Conservation (phyloP, 2,329 filamentous ascomycete species). For the Penicillium sp. region DNA sequence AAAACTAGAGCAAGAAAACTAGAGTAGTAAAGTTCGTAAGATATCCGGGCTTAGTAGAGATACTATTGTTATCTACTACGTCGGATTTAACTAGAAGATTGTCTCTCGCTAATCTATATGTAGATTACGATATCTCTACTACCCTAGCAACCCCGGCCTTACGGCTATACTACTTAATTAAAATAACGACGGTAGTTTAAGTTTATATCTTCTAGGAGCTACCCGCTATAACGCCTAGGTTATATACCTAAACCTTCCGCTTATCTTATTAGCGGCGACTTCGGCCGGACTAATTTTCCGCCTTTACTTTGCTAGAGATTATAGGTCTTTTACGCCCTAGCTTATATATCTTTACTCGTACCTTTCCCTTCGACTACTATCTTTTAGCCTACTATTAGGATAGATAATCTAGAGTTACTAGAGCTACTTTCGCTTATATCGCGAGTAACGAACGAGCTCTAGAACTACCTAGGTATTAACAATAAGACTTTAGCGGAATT, state of each 20-base stretch:
- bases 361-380: not conserved
- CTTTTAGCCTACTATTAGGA: conserved; percentile 35
- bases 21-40: too few relatives aligned
- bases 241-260: not conserved
- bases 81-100: too few relatives aligned
- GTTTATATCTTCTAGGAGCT: too few relatives aligned
- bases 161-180: too few relatives aligned
- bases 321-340: conserved; percentile 22
- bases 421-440: conserved; percentile 91
- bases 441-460: conserved; percentile 87
- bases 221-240: too few relatives aligned
- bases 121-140: too few relatives aligned
- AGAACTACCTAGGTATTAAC: conserved; percentile 85
- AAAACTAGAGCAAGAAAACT: too few relatives aligned
- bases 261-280: conserved; percentile 33
- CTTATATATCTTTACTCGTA: conserved; percentile 4
- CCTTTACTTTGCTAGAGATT: conserved; percentile 10
- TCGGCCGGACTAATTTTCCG: conserved; percentile 37
- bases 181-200: too few relatives aligned
- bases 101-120: too few relatives aligned
- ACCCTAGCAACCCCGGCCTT: too few relatives aligned
- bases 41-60: too few relatives aligned
- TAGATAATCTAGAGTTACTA: conserved; percentile 88
- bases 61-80: too few relatives aligned
- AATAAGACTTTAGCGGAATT: conserved; percentile 97